Evolutionary conservation across 1,284 basidiomycete genomes (phyloP), one percentile per base, ranked within the genome.

Genomic region (Ganoderma sp.): DNA sequence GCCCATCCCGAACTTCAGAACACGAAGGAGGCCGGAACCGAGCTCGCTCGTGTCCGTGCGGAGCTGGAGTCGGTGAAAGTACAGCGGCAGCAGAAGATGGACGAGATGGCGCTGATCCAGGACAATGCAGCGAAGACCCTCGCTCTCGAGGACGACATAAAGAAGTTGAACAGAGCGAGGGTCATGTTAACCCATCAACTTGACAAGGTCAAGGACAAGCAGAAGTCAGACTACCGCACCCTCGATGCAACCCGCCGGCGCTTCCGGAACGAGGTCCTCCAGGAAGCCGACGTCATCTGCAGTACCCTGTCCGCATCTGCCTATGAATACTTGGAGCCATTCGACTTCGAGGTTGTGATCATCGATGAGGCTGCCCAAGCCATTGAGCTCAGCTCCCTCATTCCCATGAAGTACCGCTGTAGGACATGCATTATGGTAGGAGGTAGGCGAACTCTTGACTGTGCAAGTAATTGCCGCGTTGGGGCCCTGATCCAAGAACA

Each of bases 361-460:
- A 98, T 99, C 72, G 98, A 99, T 77, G 98, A 99, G 80, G 98
- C 98, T 0, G 97, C 97, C 0, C 98, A 99, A 80, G 94, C 97
- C 4, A 93, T 99, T 60, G 98, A 99, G 79, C 85, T 99, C 67
- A 97, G 94, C 76, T 95, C 96, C n/a, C 81, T 99, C 68, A 99
- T 99, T 71, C 98, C 98, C 48, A 84, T 99, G 67, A 97, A 95
- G 77, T 99, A 97, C 80, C 88, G 87, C 43, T 94, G 90, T 75
- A 86, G 85, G 66, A 89, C 90, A 43, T 98, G 95, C 77, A 91
- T 99, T 71, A 90, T 99, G 88, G 97, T 99, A 60, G 98, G 98
- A 83, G 91, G 92, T 91, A 73, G 75, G 85, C 74, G 22, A 42
- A 14, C 39, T 39, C 56, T 50, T 32, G 68, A 45, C 61, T 32